Evolutionary conservation across 441 rosid species (phyloP), one percentile per base, ranked within the genome.

Genomic region (Aquilaria agallochum): DNA sequence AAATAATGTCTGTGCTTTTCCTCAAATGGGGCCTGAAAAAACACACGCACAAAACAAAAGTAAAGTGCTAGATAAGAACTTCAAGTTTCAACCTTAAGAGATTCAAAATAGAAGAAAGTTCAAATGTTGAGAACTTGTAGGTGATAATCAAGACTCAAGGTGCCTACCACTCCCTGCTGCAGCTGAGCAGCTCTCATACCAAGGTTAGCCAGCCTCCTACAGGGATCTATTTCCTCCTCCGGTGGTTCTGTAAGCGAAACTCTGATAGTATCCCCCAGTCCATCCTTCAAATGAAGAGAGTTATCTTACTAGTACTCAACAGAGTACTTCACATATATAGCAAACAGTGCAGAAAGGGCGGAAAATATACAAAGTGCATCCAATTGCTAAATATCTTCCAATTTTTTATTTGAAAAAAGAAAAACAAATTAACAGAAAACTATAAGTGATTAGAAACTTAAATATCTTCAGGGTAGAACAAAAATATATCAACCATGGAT

Each of bases 191-290:
- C 96, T 80, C 74, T 87, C 74, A 69, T 89, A 50, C 99, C 96
- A 4, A 94, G 95, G 72, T 89, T 82, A 67, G 94, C 97, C 81
- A 90, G 75, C 77, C 89, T 78, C 75, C 75, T 78, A 82, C 96
- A 94, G 5, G 98, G 98, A 74, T 94, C 98, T 71, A 94, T 94
- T 80, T 94, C 98, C 70, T 88, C 86, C 75, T 90, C 97, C 44
- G 99, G 97, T 49, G 97, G 75, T 76, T 90, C 99, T 3, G 99
- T 91, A n/a, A 94, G 90, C 49, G 96, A 94, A 63, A 94, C 99
- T 72, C 97, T 83, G 72, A 94, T 91, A 51, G 99, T 94, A 80
- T 94, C 98, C 70, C 97, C 98, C 64, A 94, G 85, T 57, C 98
- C 98, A 79, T 94, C 98, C 96, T 94, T 81, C 67, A 76, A 34